Evolutionary conservation across 2,329 filamentous ascomycete genomes (phyloP).

Genomic region (Trichoderma sp.): DNA sequence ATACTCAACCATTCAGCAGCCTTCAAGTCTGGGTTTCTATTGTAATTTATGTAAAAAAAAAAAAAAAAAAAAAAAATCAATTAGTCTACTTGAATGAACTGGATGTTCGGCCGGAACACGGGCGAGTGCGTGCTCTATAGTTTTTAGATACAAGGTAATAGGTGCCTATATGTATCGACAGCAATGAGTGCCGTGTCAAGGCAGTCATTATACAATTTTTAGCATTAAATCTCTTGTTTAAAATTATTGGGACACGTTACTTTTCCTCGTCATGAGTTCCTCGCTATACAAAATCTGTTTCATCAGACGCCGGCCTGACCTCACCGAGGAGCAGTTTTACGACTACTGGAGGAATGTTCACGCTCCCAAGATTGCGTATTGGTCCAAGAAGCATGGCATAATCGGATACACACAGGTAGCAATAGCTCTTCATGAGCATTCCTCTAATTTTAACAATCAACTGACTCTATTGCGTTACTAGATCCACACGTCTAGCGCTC

Average conservation of each 20-base stretch:
- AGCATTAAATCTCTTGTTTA: background rate
- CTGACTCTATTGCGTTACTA: background rate
- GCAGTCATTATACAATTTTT: background rate
- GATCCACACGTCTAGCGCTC: slow-evolving; percentile 1
- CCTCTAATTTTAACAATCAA: background rate
- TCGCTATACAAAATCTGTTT: slow-evolving; percentile 11
- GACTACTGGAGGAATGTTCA: slow-evolving; percentile 20
- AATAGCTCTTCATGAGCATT: background rate
- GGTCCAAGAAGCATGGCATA: slow-evolving; percentile 19
- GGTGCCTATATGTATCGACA: background rate
- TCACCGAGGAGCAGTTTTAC: slow-evolving; percentile 22
- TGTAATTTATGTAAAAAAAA: background rate
- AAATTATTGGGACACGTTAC: too few species aligned
- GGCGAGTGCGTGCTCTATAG: background rate
- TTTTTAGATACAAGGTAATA: background rate
- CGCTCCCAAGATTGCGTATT: slow-evolving; percentile 19
- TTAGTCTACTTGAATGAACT: background rate
- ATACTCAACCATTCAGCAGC: background rate
- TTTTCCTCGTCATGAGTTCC: background rate
- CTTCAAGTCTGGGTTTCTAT: background rate
- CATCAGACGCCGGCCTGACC: slow-evolving; percentile 15
- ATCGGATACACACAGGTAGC: slow-evolving; percentile 20
- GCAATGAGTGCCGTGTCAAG: background rate
- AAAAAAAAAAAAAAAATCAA: too few species aligned
- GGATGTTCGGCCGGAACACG: slow-evolving; percentile 7